phyloP scores from a whole-genome alignment of 2,329 filamentous ascomycete species.

The Microthyrium microscopicum region DNA sequence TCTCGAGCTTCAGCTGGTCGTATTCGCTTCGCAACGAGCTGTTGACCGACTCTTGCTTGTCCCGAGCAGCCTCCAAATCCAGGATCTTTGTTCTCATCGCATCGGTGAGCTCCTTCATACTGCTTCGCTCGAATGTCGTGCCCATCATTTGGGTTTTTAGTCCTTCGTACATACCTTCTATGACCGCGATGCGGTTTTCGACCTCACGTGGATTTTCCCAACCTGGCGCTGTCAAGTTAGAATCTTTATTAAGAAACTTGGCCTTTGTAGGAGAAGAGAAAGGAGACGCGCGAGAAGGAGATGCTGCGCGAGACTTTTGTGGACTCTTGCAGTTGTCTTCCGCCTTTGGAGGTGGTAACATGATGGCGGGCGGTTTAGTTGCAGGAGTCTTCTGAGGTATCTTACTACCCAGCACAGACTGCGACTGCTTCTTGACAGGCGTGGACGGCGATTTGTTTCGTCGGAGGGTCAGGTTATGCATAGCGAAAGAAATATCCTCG shows the following conservation, averaged over 20 bases:
- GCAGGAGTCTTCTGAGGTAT: no score
- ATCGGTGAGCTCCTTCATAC: constrained; percentile 57
- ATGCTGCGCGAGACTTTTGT: no score
- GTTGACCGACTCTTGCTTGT: constrained; percentile 32
- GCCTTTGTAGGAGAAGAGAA: constrained; percentile 23
- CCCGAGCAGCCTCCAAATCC: constrained; percentile 49
- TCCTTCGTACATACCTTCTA: constrained; percentile 57
- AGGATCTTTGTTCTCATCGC: constrained; percentile 50
- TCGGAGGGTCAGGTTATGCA: no score
- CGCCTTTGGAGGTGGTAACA: no score
- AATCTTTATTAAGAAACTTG: constrained; percentile 52
- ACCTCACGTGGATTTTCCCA: neutral
- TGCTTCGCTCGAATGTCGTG: constrained; percentile 49
- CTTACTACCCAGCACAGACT: no score
- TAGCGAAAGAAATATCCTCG: no score
- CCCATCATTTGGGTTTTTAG: constrained; percentile 58
- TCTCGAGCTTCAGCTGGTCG: constrained; percentile 1
- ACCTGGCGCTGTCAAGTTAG: constrained; percentile 50
- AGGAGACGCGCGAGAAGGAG: constrained; percentile 19
- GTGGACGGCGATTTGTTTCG: no score
- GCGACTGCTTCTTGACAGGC: no score
- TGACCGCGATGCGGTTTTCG: constrained; percentile 55
- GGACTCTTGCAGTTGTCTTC: no score
- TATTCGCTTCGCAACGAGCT: constrained; percentile 2
- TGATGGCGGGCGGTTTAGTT: no score